Base-by-base conservation (phyloP, 2,329 filamentous ascomycete species). In the Penicillium crustosum region DNA sequence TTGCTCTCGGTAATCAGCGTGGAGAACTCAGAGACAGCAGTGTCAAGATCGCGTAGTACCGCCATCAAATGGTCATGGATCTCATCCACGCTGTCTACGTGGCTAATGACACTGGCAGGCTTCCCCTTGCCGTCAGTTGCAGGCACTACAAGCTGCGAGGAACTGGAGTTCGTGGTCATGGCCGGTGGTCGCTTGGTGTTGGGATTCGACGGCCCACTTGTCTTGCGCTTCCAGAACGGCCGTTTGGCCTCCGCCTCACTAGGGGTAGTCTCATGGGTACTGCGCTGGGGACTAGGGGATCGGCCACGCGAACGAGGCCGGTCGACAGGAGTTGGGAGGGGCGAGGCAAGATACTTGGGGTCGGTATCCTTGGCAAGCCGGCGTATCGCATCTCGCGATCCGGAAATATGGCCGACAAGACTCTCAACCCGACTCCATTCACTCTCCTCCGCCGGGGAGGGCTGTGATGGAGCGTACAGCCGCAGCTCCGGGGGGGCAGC, bases 191-290 rank as follows among this genome's bases (percentile, higher is more conserved):
- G 54, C 69, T 79, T 61, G 77, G 72, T 21, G 75, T 75, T 63
- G 21, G 58, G 27, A 68, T 68, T 68, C 29, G 71, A 75, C 23
- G 76, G 78, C 42, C 73, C 77, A 66, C 87, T 93, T 1, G 88
- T 81, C 75, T 96, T 97, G 48, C 93, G 86, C 74, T 92, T 96
- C 94, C 94, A 99, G 70, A 99, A 97, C 0, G 91, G 81, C 58
- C 86, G 84, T 71, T 82, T 91, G 53, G 91, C 86, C 47, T 78
- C 77, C 15, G 15, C 8, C 10, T 71, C 73, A 5, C 58, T 73
- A 6, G 50, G 60, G 21, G 70, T 69, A n/a, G 68, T 62, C 27
- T 77, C 75, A 3, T 67, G 65, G 0, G 70, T 61, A 54, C 57
- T 64, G 25, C 65, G 67, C 49, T 68, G 67, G 15, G 73, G 73